Percentiles rank a stretch among this genome's conserved stretches.
These are phyloP conservation scores for Oemleria cerasiformis DNA, from an alignment of 306 rosid species.

Conservation along the genomic window DNA sequence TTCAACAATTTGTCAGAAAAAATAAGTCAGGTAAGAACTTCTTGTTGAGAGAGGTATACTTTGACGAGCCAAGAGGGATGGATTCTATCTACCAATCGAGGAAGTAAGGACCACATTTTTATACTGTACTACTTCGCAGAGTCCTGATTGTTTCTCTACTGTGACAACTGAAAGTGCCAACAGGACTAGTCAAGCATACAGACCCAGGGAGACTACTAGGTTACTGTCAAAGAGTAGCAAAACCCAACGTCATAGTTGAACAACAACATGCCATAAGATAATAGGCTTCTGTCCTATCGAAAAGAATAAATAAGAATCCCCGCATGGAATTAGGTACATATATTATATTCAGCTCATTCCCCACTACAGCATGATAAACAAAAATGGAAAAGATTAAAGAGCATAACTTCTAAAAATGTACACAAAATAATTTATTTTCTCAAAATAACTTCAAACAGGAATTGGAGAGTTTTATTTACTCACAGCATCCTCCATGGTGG, in stretches of 20 bases:
- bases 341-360: background rate
- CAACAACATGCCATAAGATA: background rate
- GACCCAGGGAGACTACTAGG: background rate
- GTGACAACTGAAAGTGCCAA: background rate
- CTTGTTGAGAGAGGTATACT: background rate
- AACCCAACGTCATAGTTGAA: background rate
- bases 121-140: background rate
- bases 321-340: background rate
- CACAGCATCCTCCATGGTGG: conserved; percentile 98
- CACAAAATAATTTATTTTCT: background rate
- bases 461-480: conserved; percentile 38
- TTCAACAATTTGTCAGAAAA: background rate
- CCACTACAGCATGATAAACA: background rate
- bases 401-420: background rate
- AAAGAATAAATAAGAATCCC: background rate
- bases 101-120: background rate
- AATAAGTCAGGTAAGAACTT: background rate
- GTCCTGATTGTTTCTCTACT: background rate
- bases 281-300: background rate
- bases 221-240: background rate
- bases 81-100: background rate
- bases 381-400: background rate
- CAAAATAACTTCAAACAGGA: conserved; percentile 9
- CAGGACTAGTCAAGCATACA: background rate
- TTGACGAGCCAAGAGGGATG: background rate